Percentiles rank a stretch among this genome's conserved stretches.
These are phyloP conservation scores for Neurospora sp. DNA, from an alignment of 495 filamentous ascomycete genomes.

Conservation along the genomic window DNA sequence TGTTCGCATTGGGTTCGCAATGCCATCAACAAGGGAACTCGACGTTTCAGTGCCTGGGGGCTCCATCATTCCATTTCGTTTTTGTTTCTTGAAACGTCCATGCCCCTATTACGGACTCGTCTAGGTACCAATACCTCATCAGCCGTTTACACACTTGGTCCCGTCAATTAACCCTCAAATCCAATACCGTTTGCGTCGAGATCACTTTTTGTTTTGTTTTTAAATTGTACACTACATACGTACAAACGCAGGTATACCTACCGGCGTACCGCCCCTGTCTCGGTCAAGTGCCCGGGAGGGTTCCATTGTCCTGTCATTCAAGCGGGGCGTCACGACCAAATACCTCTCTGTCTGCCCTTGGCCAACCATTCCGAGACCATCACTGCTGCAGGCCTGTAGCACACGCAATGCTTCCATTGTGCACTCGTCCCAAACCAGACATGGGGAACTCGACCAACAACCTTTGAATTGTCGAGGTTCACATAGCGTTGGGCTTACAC, in stretches of 20 bases:
- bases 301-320: conserved; percentile 1
- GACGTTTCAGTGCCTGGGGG: background rate
- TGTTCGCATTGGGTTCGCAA: background rate
- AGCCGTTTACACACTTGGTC: background rate
- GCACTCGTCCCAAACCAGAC: background rate
- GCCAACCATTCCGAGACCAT: background rate
- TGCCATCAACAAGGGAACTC: background rate
- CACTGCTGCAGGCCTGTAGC: background rate
- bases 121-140: background rate
- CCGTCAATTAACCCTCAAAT: background rate
- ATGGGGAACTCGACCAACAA: background rate
- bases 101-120: background rate
- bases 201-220: background rate
- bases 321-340: conserved; percentile 1
- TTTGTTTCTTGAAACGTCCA: background rate
- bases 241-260: background rate
- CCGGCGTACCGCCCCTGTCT: conserved; percentile 11
- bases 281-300: background rate
- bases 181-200: background rate
- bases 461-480: background rate
- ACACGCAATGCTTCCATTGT: background rate
- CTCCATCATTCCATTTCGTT: background rate
- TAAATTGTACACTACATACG: background rate
- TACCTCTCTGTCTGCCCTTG: background rate
- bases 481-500: background rate